Base-by-base conservation (phyloP, 768 basidiomycete genomes). In the Sporobolomyces phaffii region DNA sequence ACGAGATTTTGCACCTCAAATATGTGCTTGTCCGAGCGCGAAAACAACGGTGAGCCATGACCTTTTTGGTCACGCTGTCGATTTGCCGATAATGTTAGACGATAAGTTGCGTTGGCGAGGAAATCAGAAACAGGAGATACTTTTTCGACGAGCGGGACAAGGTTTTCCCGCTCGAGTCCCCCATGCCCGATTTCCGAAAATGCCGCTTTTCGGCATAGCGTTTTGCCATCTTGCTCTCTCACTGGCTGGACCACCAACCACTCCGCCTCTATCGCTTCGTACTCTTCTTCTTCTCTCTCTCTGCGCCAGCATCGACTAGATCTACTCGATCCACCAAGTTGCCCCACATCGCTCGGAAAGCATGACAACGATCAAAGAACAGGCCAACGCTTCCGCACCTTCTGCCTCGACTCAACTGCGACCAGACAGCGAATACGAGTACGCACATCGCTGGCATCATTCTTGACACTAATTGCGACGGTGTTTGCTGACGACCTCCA, bases 361-460 rank as follows among this genome's bases (percentile, higher is more conserved):
- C 54, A 56, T 58, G 56, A 58, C 56, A 4, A 58, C 56, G 31
- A 58, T 58, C 31, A 26, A 58, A 58, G 56, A 58, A 22, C 7
- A 44, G n/a, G 41, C 56, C 17, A 58, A 58, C 43, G 43, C 41
- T 22, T 9, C 41, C 34, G 26, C 41, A 17, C 1, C 62, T 31
- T 38, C 54, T 18, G 26, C 10, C 7, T 17, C 58, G 24, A 38
- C 43, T 17, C 34, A 51, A 26, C 34, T 54, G n/a, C 31, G 26
- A 26, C 57, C 57, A 15, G 64, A 65, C n/a, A 45, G 43, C 5
- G 60, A 66, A 49, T 66, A 66, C 65, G 65, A 67, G 65, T 67
- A 22, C 28, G 65, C n/a, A 33, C 28, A 8, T 13, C 45, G 9
- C 33, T 14, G 26, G 31, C 22, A 26, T 5, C 29, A 11, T 8